Percentiles rank a stretch among this genome's conserved stretches.
phyloP scores from a whole-genome alignment of 331 rosid genomes.

The Quercus lobata region DNA sequence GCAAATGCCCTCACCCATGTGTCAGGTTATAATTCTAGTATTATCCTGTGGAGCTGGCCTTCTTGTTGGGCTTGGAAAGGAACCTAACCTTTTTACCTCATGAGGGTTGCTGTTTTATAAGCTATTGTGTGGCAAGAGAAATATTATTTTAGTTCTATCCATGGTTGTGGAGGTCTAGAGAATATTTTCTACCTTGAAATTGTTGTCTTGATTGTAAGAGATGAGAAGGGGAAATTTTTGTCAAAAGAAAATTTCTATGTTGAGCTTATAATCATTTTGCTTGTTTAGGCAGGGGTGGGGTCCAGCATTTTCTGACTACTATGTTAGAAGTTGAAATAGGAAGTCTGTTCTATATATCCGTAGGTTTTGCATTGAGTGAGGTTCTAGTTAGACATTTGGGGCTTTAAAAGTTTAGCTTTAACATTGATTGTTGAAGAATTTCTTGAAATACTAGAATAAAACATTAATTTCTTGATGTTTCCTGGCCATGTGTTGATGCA shows the following conservation, averaged over 20 bases:
- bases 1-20: background rate
- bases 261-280: background rate
- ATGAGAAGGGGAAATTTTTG: background rate
- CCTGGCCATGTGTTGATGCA: background rate
- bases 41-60: background rate
- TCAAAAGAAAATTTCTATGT: background rate
- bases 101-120: background rate
- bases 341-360: background rate
- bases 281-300: background rate
- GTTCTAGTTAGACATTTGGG: background rate
- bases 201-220: background rate
- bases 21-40: background rate
- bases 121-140: background rate
- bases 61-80: background rate
- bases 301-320: background rate
- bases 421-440: background rate
- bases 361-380: background rate
- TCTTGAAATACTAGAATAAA: background rate
- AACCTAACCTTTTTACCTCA: background rate
- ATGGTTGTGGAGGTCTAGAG: background rate
- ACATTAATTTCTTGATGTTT: too few species aligned
- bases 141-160: background rate
- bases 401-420: background rate
- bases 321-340: background rate
- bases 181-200: background rate